Percentiles rank a stretch among this genome's conserved stretches.
phyloP scores from a whole-genome alignment of 2,329 filamentous ascomycete genomes.

The Cordyceps cateniannulata region DNA sequence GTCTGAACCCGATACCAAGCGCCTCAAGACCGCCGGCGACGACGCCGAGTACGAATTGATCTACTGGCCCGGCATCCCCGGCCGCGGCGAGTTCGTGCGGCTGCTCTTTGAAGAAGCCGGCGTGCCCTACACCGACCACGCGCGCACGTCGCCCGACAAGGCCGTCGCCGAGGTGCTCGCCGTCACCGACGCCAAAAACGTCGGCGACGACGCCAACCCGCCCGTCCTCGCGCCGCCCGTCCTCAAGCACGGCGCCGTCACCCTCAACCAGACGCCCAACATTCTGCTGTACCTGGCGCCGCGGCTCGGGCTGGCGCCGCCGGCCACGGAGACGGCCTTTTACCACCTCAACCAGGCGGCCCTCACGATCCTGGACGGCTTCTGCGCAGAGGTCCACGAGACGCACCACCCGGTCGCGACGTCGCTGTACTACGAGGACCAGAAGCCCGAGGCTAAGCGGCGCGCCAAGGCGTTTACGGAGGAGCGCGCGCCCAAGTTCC shows the following conservation, averaged over 20 bases:
- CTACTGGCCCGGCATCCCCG: constrained; percentile 67
- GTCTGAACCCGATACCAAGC: constrained; percentile 22
- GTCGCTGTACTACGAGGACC: constrained; percentile 63
- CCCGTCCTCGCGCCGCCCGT: constrained; percentile 62
- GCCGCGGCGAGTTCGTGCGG: constrained; percentile 68
- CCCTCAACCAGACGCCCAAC: constrained; percentile 64
- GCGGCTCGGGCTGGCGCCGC: constrained; percentile 48
- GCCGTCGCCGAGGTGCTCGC: constrained; percentile 45
- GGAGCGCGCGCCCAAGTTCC: constrained; percentile 63
- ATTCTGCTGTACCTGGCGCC: constrained; percentile 66
- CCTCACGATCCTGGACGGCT: constrained; percentile 63
- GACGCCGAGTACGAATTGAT: constrained; percentile 54
- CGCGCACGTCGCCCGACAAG: constrained; percentile 28
- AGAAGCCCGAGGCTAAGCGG: constrained; percentile 59
- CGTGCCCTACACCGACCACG: constrained; percentile 55
- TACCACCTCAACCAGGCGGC: constrained; percentile 57
- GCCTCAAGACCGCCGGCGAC: constrained; percentile 28
- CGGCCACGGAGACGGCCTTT: constrained; percentile 36
- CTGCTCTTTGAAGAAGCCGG: constrained; percentile 64
- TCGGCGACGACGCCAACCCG: constrained; percentile 51
- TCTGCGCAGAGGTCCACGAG: constrained; percentile 68
- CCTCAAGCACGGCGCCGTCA: constrained; percentile 53
- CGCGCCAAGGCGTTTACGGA: constrained; percentile 52
- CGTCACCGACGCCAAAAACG: constrained; percentile 37
- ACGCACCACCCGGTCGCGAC: constrained; percentile 65